Evolutionary conservation across 2,329 filamentous ascomycete species (phyloP), one percentile per base, ranked within the genome.

Genomic region (Pyricularia grisea): DNA sequence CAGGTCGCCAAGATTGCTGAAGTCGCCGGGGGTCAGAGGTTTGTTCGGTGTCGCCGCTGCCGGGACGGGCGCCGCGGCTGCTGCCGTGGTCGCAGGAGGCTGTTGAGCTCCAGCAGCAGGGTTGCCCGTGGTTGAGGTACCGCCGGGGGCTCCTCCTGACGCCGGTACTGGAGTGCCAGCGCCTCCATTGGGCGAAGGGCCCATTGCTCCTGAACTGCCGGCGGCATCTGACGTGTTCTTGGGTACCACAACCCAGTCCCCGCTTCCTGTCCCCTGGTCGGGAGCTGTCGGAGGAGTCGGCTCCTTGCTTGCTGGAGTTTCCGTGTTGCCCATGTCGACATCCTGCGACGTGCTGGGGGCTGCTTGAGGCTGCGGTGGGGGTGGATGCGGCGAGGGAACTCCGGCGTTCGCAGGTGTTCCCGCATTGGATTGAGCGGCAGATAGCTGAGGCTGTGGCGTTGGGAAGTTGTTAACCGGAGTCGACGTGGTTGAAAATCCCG

Each of bases 161-260:
- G 74, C 76, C 17, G 73, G 68, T 7, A 70, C 66, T 25, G 74
- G 75, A n/a, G 71, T 71, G 11, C 60, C 60, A 2, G 60, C 60
- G 68, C 70, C 17, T 73, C 69, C n/a, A 72, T 69, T 25, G 68
- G 55, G 31, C 33, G 72, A 61, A 63, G 61, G 27, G 7, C 58
- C n/a, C 12, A 5, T 60, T 58, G 63, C 27, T 9, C 61, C 25
- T 28, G 27, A 30, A n/a, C 30, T 9, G 17, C n/a, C 12, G 33
- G 55, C 28, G 11, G 70, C 63, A 20, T 67, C 60, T 17, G 33
- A 36, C 30, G 65, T 27, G 25, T 86, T 87, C 72, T 90, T 89
- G 69, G 89, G 87, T 33, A 93, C 87, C 69, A 93, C 89, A 3
- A 93, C 88, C 91, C 91, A 93, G 72, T 93, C 91, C 33, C 86